Percentiles rank a stretch among this genome's conserved stretches.
phyloP scores from a whole-genome alignment of 352 stramenopile species.

The Pythium volutum region DNA sequence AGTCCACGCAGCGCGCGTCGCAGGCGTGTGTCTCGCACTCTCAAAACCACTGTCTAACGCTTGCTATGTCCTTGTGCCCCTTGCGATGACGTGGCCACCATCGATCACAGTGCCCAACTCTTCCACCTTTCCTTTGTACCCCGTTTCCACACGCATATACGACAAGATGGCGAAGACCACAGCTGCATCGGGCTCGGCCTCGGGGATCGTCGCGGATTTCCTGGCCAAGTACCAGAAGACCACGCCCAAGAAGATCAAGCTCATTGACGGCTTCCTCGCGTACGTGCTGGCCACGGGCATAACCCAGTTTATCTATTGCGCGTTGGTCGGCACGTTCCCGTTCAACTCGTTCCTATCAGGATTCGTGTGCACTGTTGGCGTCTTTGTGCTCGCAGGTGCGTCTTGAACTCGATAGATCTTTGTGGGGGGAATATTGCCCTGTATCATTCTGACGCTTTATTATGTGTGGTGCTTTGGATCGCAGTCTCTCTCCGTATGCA shows the following conservation, averaged over 20 bases:
- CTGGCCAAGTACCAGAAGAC: slow-evolving; percentile 76
- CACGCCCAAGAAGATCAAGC: slow-evolving; percentile 86
- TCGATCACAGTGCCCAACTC: neutral
- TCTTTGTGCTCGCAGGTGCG: slow-evolving; percentile 87
- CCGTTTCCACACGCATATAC: slow-evolving; percentile 25
- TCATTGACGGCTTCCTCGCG: slow-evolving; percentile 89
- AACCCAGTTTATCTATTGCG: slow-evolving; percentile 91
- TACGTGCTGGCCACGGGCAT: slow-evolving; percentile 87
- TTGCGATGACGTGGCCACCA: slow-evolving; percentile 7
- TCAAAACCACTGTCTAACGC: neutral
- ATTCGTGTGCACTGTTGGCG: slow-evolving; percentile 88
- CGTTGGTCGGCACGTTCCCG: slow-evolving; percentile 86
- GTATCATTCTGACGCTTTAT: neutral
- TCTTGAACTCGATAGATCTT: slow-evolving; percentile 11
- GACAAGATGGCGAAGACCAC: slow-evolving; percentile 28
- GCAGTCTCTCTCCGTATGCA: slow-evolving; percentile 89
- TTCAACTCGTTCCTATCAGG: slow-evolving; percentile 93
- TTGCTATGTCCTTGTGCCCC: neutral
- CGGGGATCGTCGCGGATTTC: slow-evolving; percentile 64
- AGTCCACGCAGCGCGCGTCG: neutral
- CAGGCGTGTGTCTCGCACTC: neutral
- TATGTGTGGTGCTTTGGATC: neutral
- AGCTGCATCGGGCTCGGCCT: slow-evolving; percentile 14
- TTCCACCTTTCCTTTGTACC: neutral
- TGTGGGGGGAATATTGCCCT: neutral